Conservation (phyloP, 768 basidiomycete genomes). For the Mycena rosella region DNA sequence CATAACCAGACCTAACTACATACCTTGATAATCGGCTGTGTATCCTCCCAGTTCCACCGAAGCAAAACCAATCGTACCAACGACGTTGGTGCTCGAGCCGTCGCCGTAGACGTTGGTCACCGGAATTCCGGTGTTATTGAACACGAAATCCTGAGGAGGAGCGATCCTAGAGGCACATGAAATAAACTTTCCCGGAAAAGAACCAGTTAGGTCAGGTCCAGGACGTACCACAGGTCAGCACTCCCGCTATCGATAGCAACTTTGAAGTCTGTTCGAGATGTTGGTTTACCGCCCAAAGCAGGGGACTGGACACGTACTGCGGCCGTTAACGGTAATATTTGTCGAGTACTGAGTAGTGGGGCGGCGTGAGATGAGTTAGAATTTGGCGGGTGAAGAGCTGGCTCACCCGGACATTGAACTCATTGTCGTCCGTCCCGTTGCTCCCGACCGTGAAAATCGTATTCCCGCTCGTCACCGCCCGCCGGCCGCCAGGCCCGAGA, state of each 20-base stretch:
- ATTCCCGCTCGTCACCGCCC: too few relatives aligned
- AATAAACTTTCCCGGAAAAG: neutral
- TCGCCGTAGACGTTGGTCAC: neutral
- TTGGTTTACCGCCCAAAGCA: neutral
- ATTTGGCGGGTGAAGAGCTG: too few relatives aligned
- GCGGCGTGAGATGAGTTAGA: too few relatives aligned
- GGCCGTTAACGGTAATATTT: constrained; percentile 1
- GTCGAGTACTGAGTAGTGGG: neutral
- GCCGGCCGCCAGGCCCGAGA: too few relatives aligned
- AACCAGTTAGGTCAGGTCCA: neutral
- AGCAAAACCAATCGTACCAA: neutral
- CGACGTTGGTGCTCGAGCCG: neutral
- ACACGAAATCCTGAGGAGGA: neutral
- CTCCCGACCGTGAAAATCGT: too few relatives aligned
- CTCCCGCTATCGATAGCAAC: constrained; percentile 6
- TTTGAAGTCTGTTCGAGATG: constrained; percentile 11
- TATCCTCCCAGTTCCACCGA: constrained; percentile 10
- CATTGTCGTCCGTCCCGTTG: too few relatives aligned
- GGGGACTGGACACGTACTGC: neutral
- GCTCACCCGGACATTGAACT: too few relatives aligned
- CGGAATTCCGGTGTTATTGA: neutral
- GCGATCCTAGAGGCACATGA: neutral
- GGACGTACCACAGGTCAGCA: constrained; percentile 3
- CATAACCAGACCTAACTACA: too few relatives aligned
- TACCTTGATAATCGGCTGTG: neutral